Evolutionary conservation across 148 eudicot species (phyloP), one percentile per base, ranked within the genome.

Genomic region (Bassia scoparia): DNA sequence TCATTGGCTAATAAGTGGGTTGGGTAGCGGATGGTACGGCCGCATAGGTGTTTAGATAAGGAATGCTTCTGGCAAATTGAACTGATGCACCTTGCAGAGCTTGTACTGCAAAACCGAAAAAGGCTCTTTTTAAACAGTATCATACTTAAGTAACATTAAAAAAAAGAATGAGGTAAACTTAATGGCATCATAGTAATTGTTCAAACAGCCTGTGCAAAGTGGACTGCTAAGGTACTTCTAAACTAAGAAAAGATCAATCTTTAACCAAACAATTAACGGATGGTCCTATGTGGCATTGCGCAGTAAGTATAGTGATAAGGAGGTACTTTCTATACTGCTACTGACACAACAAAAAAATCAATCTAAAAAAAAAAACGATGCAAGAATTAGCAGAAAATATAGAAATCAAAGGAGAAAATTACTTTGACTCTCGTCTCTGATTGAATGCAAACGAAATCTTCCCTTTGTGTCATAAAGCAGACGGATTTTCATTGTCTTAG

Each of bases 351-450:
- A 54, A 12, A 0, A 16, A 62, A 35, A 8, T 62, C 67, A 31
- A 62, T 4, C 16, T 9, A 35, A 33, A 18, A 62, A 18, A 21
- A 43, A 31, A 3, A 62, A 62, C 18, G 23, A 7, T 13, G 15
- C 10, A n/a, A n/a, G n/a, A n/a, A n/a, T n/a, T n/a, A n/a, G n/a
- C n/a, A 30, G 35, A 13, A 60, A 8, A 65, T 21, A 23, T 44
- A 23, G 1, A 34, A 62, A 35, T 43, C 67, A 62, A 62, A 6
- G 27, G 6, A 7, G 4, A 27, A 13, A 2, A 31, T 35, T 82
- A 87, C 87, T 87, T 85, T 10, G 90, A 74, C 76, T 87, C 88
- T 67, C 90, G 76, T 87, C 88, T 55, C 90, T 81, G 63, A 85
- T 9, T 6, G 88, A 85, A 79, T 85, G 88, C 58, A 85, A 76